These are phyloP conservation scores for Saussurea involucrata DNA, from an alignment of 129 eudicot species.

Conservation along the genomic window DNA sequence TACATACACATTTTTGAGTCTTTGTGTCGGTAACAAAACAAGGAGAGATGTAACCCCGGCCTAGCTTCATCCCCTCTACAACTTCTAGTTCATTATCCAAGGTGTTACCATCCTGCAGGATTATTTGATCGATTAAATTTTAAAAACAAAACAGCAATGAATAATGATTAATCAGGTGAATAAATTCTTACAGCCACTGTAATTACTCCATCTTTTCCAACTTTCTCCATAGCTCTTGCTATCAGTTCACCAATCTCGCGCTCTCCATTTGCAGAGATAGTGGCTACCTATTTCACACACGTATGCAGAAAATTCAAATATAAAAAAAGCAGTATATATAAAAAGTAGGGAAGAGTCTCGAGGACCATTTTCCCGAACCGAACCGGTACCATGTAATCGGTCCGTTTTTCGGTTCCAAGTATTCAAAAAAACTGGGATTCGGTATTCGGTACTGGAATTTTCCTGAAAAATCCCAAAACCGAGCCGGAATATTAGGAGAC, in stretches of 20 bases:
- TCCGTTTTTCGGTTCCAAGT: too few species aligned
- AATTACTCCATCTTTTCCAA: conserved; percentile 94
- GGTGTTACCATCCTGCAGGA: conserved; percentile 82
- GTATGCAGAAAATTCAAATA: not conserved
- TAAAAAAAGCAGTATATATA: not conserved
- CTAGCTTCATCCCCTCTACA: conserved; percentile 98
- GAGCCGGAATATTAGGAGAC: too few species aligned
- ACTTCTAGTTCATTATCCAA: conserved; percentile 86
- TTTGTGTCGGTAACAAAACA: conserved; percentile 73
- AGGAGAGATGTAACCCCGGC: conserved; percentile 93
- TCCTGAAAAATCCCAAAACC: too few species aligned
- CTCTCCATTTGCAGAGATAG: conserved; percentile 96
- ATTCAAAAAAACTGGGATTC: too few species aligned
- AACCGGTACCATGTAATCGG: too few species aligned
- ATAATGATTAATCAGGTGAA: not conserved
- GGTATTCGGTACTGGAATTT: too few species aligned
- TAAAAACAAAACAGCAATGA: not conserved
- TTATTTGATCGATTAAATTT: not conserved
- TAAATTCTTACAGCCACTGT: conserved; percentile 70
- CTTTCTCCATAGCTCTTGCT: conserved; percentile 97
- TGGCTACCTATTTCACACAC: conserved; percentile 60
- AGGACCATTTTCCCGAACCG: too few species aligned
- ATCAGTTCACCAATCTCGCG: conserved; percentile 85
- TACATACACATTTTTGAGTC: conserved; percentile 90
- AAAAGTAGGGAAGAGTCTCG: too few species aligned